These are phyloP conservation scores for Lentinula lateritia DNA, from an alignment of 768 basidiomycete genomes.

Conservation along the genomic window DNA sequence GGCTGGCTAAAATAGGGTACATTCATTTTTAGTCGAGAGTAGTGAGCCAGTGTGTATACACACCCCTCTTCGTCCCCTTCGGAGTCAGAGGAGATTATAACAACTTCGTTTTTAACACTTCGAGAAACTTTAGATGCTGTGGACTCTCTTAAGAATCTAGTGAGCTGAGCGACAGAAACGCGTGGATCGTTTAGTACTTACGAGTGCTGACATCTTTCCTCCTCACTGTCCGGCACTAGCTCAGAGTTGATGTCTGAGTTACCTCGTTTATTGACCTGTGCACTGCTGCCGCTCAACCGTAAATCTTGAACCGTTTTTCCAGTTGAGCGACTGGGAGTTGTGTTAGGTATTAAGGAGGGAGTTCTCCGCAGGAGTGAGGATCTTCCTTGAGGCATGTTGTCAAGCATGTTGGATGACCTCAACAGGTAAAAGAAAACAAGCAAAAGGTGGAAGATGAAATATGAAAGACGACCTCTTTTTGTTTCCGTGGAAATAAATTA, in stretches of 20 bases:
- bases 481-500: neutral
- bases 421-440: neutral
- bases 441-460: neutral
- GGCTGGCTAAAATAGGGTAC: neutral
- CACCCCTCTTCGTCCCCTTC: neutral
- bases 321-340: neutral
- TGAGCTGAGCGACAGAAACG: neutral
- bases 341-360: neutral
- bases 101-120: neutral
- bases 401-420: neutral
- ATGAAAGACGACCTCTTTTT: neutral
- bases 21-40: neutral
- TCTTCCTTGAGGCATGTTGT: neutral
- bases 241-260: slow-evolving; percentile 13
- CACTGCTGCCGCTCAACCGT: neutral
- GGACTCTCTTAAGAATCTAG: neutral
- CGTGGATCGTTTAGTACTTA: slow-evolving; percentile 5
- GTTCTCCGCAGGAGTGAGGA: neutral
- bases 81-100: slow-evolving; percentile 2
- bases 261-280: neutral
- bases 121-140: neutral
- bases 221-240: slow-evolving; percentile 45
- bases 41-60: neutral
- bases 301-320: neutral
- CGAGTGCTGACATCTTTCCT: slow-evolving; percentile 30